A percentile compares a stretch with the other conserved stretches of the same genome.
phyloP scores from a whole-genome alignment of 1,139 yeast genomes.

The Geotrichum reessii region DNA sequence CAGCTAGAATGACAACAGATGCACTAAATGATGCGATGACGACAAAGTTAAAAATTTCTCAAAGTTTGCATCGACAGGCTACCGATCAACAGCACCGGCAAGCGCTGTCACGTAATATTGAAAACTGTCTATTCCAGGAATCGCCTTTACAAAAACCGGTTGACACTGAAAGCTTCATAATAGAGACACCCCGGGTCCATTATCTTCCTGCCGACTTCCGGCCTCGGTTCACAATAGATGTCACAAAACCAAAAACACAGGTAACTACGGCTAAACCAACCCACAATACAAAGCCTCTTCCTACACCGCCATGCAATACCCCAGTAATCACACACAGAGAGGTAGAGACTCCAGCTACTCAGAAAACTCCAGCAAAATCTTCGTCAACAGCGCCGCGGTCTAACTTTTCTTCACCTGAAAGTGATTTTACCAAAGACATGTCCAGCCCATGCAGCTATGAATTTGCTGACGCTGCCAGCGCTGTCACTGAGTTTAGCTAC shows the following conservation, averaged over 20 bases:
- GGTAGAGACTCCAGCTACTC: neutral
- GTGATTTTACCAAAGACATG: neutral
- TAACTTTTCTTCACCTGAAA: neutral
- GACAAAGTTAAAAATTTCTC: slow-evolving; percentile 23
- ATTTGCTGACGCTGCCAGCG: neutral
- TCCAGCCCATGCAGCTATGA: neutral
- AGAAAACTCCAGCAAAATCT: neutral
- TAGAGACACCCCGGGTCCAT: slow-evolving; percentile 18
- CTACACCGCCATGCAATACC: neutral
- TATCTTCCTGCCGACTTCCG: neutral
- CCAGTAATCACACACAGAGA: no score
- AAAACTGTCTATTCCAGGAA: neutral
- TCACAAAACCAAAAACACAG: neutral
- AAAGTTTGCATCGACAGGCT: slow-evolving; percentile 21
- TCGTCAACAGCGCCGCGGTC: neutral
- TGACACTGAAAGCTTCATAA: slow-evolving; percentile 19
- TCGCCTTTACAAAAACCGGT: slow-evolving; percentile 24
- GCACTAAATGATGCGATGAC: slow-evolving; percentile 2
- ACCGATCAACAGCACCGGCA: slow-evolving; percentile 21
- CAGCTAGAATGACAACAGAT: neutral
- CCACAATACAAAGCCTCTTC: neutral
- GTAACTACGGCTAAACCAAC: neutral
- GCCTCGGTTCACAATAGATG: neutral
- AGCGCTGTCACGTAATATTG: neutral
- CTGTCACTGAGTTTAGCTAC: neutral